Conservation (phyloP, 768 basidiomycete genomes). For the Leccinum barrowsii region DNA sequence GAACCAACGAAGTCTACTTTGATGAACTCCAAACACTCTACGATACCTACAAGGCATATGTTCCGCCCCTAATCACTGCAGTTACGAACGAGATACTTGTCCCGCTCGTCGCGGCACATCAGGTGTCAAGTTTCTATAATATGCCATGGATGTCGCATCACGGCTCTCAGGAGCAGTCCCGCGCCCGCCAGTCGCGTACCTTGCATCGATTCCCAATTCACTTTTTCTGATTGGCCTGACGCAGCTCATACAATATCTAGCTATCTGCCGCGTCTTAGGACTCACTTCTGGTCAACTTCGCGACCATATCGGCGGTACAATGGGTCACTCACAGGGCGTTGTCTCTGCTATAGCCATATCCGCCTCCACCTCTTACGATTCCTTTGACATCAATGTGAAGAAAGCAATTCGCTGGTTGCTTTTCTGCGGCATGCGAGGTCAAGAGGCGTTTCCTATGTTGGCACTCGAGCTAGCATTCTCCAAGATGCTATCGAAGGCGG, state of each 20-base stretch:
- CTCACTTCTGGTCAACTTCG: conserved; percentile 80
- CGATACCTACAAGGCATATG: conserved; percentile 88
- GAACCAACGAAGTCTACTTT: conserved; percentile 97
- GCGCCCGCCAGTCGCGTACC: too few species aligned
- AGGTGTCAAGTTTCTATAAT: conserved; percentile 60
- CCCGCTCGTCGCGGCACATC: conserved; percentile 62
- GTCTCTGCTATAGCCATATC: conserved; percentile 88
- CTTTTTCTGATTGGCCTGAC: background rate
- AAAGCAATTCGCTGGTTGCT: conserved; percentile 95
- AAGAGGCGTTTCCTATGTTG: conserved; percentile 90
- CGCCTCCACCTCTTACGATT: conserved; percentile 70
- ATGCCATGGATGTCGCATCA: too few species aligned
- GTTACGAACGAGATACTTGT: conserved; percentile 65
- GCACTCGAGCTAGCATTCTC: conserved; percentile 82
- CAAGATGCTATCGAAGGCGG: conserved; percentile 88
- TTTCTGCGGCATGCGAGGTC: conserved; percentile 89
- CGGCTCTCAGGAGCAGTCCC: too few species aligned
- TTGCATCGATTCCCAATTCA: too few species aligned
- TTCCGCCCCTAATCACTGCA: conserved; percentile 63
- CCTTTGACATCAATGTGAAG: conserved; percentile 68
- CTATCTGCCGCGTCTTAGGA: conserved; percentile 34
- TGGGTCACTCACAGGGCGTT: conserved; percentile 97
- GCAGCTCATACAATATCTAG: too few species aligned
- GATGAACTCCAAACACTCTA: conserved; percentile 91
- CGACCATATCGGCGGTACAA: conserved; percentile 73